phyloP scores from a whole-genome alignment of 1,284 basidiomycete species.

The Clitocybe nebularis region DNA sequence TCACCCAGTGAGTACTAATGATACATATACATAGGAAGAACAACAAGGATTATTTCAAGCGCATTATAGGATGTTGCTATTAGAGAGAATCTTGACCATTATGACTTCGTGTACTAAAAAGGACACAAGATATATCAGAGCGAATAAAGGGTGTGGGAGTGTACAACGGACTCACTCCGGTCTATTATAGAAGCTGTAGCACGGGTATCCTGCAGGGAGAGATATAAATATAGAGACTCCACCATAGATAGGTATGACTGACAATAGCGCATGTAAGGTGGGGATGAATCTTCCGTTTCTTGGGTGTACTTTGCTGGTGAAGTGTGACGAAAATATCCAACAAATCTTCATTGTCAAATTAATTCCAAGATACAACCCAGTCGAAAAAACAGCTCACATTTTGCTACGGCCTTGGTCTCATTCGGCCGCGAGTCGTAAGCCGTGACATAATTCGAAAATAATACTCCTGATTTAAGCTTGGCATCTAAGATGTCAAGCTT shows the following conservation, averaged over 20 bases:
- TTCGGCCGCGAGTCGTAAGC: slow-evolving; percentile 50
- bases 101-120: slow-evolving; percentile 42
- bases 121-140: slow-evolving; percentile 2
- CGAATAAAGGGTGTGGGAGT: background rate
- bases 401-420: slow-evolving; percentile 45
- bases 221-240: slow-evolving; percentile 5
- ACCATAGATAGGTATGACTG: slow-evolving; percentile 20
- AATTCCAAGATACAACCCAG: background rate
- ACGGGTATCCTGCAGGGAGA: slow-evolving; percentile 38
- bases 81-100: slow-evolving; percentile 28
- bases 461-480: slow-evolving; percentile 48
- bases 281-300: slow-evolving; percentile 42
- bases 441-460: slow-evolving; percentile 51
- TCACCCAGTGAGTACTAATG: background rate
- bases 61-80: slow-evolving; percentile 30
- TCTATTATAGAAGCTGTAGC: slow-evolving; percentile 44
- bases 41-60: background rate
- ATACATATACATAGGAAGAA: slow-evolving; percentile 8
- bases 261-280: slow-evolving; percentile 55
- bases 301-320: slow-evolving; percentile 45
- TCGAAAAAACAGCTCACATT: slow-evolving; percentile 37
- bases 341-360: slow-evolving; percentile 34
- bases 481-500: slow-evolving; percentile 56
- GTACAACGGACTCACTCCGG: slow-evolving; percentile 33
- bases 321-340: slow-evolving; percentile 46